A percentile compares a stretch with the other conserved stretches of the same genome.
Evolutionary conservation across 1,284 basidiomycete genomes (phyloP).

Genomic region (Moniliophthora roreri): DNA sequence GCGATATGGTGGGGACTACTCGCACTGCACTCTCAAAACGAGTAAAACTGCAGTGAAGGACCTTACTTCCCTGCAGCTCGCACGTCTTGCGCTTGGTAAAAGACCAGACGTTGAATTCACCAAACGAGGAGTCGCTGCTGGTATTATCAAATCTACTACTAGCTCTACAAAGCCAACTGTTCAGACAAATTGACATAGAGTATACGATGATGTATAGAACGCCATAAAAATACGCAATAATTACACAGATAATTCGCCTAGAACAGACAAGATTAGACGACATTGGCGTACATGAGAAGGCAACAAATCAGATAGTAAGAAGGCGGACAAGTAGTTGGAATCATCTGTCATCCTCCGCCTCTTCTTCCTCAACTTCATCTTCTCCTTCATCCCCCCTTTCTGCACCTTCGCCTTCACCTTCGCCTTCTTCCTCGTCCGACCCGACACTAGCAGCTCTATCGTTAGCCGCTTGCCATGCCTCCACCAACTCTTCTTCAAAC

Average conservation of each 20-base stretch:
- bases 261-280: too few relatives aligned
- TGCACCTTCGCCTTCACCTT: slow-evolving; percentile 22
- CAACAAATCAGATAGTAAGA: neutral
- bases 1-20: slow-evolving; percentile 49
- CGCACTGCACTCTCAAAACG: slow-evolving; percentile 35
- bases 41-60: slow-evolving; percentile 22
- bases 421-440: slow-evolving; percentile 26
- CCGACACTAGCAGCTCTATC: slow-evolving; percentile 37
- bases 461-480: slow-evolving; percentile 1
- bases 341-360: neutral
- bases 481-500: slow-evolving; percentile 8
- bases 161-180: neutral
- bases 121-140: neutral
- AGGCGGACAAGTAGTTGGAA: too few relatives aligned
- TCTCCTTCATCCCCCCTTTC: neutral
- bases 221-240: slow-evolving; percentile 4
- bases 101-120: neutral
- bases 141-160: slow-evolving; percentile 24
- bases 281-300: neutral
- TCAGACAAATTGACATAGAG: neutral
- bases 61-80: slow-evolving; percentile 39
- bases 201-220: neutral
- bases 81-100: slow-evolving; percentile 35
- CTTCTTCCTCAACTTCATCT: neutral
- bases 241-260: neutral